Percentiles rank a stretch among this genome's conserved stretches.
Conservation (phyloP, 805 yeast genomes). For the Sungouiella thailandica region DNA sequence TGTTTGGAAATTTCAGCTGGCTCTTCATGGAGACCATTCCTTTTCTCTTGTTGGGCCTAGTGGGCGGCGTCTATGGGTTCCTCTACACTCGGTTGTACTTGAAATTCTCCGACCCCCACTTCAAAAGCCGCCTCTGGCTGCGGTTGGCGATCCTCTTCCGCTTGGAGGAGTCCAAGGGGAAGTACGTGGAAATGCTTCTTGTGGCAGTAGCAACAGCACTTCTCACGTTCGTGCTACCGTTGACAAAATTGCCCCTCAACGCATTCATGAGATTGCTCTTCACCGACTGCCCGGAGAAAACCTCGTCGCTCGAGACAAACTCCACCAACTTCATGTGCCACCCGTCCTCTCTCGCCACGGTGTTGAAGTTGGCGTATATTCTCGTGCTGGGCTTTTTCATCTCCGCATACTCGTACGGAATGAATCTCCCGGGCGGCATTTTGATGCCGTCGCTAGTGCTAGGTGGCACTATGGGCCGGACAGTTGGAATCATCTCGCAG, state of each 20-base stretch:
- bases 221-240: conserved; percentile 49
- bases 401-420: conserved; percentile 67
- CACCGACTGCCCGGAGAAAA: conserved; percentile 53
- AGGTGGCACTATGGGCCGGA: conserved; percentile 57
- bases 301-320: conserved; percentile 10
- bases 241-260: conserved; percentile 51
- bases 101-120: conserved; percentile 16
- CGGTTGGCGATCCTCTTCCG: conserved; percentile 9
- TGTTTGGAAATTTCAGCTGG: conserved; percentile 69
- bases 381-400: conserved; percentile 50
- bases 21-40: conserved; percentile 65
- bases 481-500: conserved; percentile 50
- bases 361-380: conserved; percentile 31
- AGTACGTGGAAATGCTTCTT: conserved; percentile 43
- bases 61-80: conserved; percentile 67
- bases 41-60: conserved; percentile 61
- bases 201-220: conserved; percentile 50
- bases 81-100: conserved; percentile 46
- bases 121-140: conserved; percentile 28
- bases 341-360: conserved; percentile 20
- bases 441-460: conserved; percentile 58
- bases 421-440: conserved; percentile 64
- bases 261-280: conserved; percentile 58
- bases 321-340: conserved; percentile 34
- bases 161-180: conserved; percentile 16